Evolutionary conservation across 805 yeast genomes (phyloP), one percentile per base, ranked within the genome.

Genomic region (Candida railenensis): DNA sequence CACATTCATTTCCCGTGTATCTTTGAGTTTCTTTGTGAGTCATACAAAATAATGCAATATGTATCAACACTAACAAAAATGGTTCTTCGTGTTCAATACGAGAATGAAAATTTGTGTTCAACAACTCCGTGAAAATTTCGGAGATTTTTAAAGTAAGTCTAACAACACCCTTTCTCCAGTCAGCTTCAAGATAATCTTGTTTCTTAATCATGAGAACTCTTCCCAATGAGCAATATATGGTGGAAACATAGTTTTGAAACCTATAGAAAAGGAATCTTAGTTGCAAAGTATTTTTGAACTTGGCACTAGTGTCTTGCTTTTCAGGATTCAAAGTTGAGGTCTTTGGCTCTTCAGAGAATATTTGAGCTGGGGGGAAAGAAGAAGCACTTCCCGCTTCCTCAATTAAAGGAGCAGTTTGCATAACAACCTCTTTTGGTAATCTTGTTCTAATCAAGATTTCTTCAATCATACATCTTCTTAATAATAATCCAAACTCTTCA

Each of bases 281-380:
- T 50, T 83, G 81, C 2, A 79, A 63, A 0, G 85, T 66, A 54
- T 86, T 87, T 51, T 85, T 85, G 63, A 71, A 81, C 53, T 81
- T 82, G 0, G 86, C 78, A 36, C 81, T 72, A 0, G 80, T 76
- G 32, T 73, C 75, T 47, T 70, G 62, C 46, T 67, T 58, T 41
- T 60, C 49, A 21, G 58, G 56, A 12, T 12, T 21, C 22, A 11
- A 14, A 36, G 19, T 16, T n/a, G 39, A 36, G 9, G 39, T 12
- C 34, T 69, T 53, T 0, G 81, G 81, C 21, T 76, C 74, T 2
- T 67, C 68, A 0, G 73, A 62, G 47, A 70, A 72, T 7, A 81
- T 67, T 39, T 75, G 71, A 14, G 74, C 58, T 2, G 74, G 74
- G 2, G 76, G 69, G 15, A 62, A 55, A 9, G 68, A 71, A 15